Evolutionary conservation across 345 rosid genomes (phyloP), one percentile per base, ranked within the genome.

Genomic region (Boechera stricta): DNA sequence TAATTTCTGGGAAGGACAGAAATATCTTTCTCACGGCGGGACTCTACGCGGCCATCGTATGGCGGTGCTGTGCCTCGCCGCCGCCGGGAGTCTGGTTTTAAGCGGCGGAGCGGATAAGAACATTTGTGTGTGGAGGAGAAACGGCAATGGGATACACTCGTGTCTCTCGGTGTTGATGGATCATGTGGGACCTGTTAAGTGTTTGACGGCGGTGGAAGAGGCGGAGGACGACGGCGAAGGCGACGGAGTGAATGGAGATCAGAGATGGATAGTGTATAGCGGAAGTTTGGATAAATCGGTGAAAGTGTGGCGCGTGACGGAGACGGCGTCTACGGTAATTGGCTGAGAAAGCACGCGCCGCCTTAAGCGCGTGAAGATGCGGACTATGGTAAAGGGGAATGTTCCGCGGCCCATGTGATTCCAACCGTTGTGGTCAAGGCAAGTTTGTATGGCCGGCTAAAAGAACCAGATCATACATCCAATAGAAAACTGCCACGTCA

Each of bases 231-330:
- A 57, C 2, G 41, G 52, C 4, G n/a, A 31, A 7, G 81, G 56
- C 36, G 2, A 29, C 24, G 24, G 24, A 1, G 33, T 11, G 8
- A 45, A 68, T 3, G 62, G 59, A 3, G 85, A 85, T 45, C 82
- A 78, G 7, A 83, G 85, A 74, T 90, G 92, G 89, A 85, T 64
- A 45, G 86, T 92, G 42, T 90, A 89, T 32, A 95, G 96, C 13
- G 99, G 99, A 24, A 95, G 99, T 54, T 67, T 95, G 58, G 98
- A 95, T 15, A 86, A 81, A 69, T 86, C 98, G 7, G 96, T 95
- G 33, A 90, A 89, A 54, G 88, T 92, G 6, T 95, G 99, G 99
- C 89, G 91, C 80, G 94, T 92, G 71, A 57, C 77, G 0, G 90
- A 87, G 35, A 76, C 80, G 71, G 70, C 71, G 55, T 75, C 83